Evolutionary conservation across 139 green algal species (phyloP).

Genomic region (Choricystis sp.): DNA sequence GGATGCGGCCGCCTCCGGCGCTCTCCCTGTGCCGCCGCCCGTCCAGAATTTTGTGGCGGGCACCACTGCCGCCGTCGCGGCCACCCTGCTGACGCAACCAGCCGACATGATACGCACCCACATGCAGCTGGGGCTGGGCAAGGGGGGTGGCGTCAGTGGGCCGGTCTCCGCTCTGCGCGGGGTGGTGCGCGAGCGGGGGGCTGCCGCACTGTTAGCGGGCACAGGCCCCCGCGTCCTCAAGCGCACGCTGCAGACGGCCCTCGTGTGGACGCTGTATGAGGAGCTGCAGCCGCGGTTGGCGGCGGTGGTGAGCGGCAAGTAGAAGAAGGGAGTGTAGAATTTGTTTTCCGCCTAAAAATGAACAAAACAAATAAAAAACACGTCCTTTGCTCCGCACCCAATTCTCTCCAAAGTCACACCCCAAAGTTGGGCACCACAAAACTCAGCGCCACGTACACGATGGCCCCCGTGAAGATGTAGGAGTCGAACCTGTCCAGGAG

Average conservation of each 20-base stretch:
- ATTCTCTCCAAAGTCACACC: constrained; percentile 2
- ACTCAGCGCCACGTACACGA: constrained; percentile 56
- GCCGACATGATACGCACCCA: constrained; percentile 64
- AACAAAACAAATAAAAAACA: neutral
- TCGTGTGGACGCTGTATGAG: constrained; percentile 83
- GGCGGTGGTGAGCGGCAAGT: neutral
- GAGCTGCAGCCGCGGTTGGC: constrained; percentile 46
- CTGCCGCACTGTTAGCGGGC: constrained; percentile 19
- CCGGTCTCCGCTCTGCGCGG: neutral
- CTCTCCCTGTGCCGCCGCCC: neutral
- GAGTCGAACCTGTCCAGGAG: constrained; percentile 88
- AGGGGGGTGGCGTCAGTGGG: no score
- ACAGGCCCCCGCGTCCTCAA: constrained; percentile 52
- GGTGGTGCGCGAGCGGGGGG: constrained; percentile 9
- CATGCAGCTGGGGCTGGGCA: constrained; percentile 45
- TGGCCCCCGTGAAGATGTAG: constrained; percentile 91
- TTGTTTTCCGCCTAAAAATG: neutral
- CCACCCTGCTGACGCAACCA: constrained; percentile 73
- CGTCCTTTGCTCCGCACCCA: neutral
- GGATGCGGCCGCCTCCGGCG: neutral
- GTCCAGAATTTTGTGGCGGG: constrained; percentile 54
- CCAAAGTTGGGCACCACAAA: constrained; percentile 13
- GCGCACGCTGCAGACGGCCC: constrained; percentile 63
- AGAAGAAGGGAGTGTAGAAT: neutral
- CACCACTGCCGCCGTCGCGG: constrained; percentile 42